Percentiles rank a stretch among this genome's conserved stretches.
Conservation (phyloP, 768 basidiomycete species). For the Daedaleopsis nitida region DNA sequence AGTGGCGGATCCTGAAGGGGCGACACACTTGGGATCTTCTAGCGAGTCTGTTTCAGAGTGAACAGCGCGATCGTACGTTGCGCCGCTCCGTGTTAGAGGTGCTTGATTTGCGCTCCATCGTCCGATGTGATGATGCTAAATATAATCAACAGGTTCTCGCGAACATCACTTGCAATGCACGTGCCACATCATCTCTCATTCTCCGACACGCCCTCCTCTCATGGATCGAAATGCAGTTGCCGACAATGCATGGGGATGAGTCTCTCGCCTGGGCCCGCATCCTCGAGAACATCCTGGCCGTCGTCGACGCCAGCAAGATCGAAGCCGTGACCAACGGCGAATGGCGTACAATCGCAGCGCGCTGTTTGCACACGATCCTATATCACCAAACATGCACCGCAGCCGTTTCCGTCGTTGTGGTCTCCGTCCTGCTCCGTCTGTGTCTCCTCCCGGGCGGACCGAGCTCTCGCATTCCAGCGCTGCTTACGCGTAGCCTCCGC, state of each 20-base stretch:
- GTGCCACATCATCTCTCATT: conserved; percentile 71
- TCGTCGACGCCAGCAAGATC: conserved; percentile 52
- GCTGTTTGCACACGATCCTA: conserved; percentile 51
- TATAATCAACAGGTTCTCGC: conserved; percentile 66
- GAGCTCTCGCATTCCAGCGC: not conserved
- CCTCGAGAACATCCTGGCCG: conserved; percentile 60
- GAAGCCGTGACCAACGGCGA: conserved; percentile 56
- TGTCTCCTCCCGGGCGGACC: conserved; percentile 9
- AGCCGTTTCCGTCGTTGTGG: not conserved
- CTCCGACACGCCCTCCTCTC: conserved; percentile 70
- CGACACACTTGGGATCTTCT: conserved; percentile 89
- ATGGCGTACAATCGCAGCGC: conserved; percentile 58
- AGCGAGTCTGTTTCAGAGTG: conserved; percentile 78
- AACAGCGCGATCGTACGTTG: conserved; percentile 50
- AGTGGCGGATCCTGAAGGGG: conserved; percentile 81
- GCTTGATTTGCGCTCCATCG: conserved; percentile 19
- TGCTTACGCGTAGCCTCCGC: conserved; percentile 4
- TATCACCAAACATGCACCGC: conserved; percentile 22
- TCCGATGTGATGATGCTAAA: not conserved
- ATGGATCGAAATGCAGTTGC: conserved; percentile 83
- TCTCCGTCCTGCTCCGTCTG: conserved; percentile 15
- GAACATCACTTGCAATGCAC: conserved; percentile 67
- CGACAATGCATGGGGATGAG: conserved; percentile 36
- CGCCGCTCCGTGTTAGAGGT: conserved; percentile 71
- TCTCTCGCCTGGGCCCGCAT: conserved; percentile 65